These are phyloP conservation scores for Aspergillus sp. DNA, from an alignment of 2,329 filamentous ascomycete species.

Conservation along the genomic window DNA sequence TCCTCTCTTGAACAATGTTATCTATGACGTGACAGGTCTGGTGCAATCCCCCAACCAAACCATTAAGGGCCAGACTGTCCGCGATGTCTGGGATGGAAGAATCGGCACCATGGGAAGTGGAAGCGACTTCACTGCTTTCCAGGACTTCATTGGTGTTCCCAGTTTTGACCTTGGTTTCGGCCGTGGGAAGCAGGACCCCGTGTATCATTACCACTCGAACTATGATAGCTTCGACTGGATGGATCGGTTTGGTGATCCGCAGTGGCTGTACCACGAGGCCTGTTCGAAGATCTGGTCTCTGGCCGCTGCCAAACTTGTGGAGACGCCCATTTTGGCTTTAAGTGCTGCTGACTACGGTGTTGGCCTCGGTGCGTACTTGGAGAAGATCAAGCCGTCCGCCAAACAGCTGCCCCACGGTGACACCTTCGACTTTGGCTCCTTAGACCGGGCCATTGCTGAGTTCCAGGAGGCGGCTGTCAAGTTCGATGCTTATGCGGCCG, in stretches of 20 bases:
- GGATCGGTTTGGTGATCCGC: constrained; percentile 69
- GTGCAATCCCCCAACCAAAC: constrained; percentile 76
- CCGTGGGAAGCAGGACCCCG: constrained; percentile 41
- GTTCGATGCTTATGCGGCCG: constrained; percentile 53
- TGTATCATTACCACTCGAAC: constrained; percentile 78
- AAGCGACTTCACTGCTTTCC: constrained; percentile 73
- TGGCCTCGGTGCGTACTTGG: constrained; percentile 50
- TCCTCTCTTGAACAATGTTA: constrained; percentile 71
- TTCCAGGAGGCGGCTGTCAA: constrained; percentile 49
- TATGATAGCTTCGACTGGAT: constrained; percentile 87
- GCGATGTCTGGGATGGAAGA: constrained; percentile 63
- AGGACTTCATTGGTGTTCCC: constrained; percentile 68
- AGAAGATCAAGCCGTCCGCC: constrained; percentile 28
- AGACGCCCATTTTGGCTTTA: constrained; percentile 63
- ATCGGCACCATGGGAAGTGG: constrained; percentile 70
- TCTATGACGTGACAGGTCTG: constrained; percentile 64
- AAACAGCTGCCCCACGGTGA: constrained; percentile 21
- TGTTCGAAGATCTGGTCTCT: constrained; percentile 66
- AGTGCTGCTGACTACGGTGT: constrained; percentile 64
- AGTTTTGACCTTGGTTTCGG: constrained; percentile 64
- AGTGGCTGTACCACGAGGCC: constrained; percentile 59
- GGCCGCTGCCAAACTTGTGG: constrained; percentile 60
- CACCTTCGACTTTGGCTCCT: constrained; percentile 42
- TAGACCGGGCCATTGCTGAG: constrained; percentile 50
- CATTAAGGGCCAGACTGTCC: constrained; percentile 64